Base-by-base conservation (phyloP, 2,329 filamentous ascomycete species). In the Lecanosticta acicola region DNA sequence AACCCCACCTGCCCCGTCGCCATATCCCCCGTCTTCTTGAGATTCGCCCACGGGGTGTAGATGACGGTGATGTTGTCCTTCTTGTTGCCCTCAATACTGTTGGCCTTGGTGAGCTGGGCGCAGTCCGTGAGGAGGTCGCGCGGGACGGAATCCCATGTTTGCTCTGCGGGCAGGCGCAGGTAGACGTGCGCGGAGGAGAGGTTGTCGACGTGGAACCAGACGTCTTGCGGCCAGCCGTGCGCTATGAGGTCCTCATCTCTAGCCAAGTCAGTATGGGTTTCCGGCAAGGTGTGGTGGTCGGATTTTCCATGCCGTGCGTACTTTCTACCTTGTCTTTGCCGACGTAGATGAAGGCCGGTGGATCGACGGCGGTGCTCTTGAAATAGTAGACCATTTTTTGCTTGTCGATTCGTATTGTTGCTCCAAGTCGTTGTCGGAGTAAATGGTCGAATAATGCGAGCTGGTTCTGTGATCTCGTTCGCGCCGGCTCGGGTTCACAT, bases 291-390 rank as follows among this genome's bases (percentile, higher is more conserved):
- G 11, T 5, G 19, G 26, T 39, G 43, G 8, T 33, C 33, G 41
- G 13, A 37, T 17, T n/a, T 16, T n/a, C n/a, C n/a, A n/a, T n/a
- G n/a, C n/a, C n/a, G n/a, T n/a, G n/a, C 83, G 63, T 76, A 96
- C 93, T 98, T 75, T 98, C 93, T 59, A 93, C 90, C 72, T 98
- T 98, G 75, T 98, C 93, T 70, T 97, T 98, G 68, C 93, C 93
- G 49, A 96, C 88, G 66, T 98, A 98, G 63, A 98, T 82, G 65
- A 84, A 90, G 34, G 88, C 91, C 24, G 88, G 66, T 1, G 93
- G 91, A 10, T 83, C 77, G 32, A 94, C 87, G 34, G 82, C 81
- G 51, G 80, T 91, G 19, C 91, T 97, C 1, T 83, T 93, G 68
- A 93, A 97, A 69, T 97, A 97, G 72, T 86, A 95, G 38, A 98